Percentiles rank a stretch among this genome's conserved stretches.
phyloP scores from a whole-genome alignment of 2,329 filamentous ascomycete species.

The Pseudocercospora musae region DNA sequence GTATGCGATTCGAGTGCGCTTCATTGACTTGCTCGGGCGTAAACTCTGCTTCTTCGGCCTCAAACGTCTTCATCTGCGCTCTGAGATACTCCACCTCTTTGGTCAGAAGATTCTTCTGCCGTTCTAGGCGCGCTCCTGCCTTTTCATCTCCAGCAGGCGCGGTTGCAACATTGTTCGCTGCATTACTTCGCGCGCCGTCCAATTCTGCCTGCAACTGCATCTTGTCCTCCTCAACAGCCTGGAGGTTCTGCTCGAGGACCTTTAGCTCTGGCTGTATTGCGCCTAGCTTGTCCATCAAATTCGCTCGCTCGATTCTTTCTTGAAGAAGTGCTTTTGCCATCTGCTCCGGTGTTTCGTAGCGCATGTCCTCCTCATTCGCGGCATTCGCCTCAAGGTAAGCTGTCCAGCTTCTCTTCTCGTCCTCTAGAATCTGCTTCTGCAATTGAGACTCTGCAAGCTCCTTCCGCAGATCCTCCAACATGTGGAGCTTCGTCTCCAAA shows the following conservation, averaged over 20 bases:
- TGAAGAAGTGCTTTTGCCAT: slow-evolving; percentile 80
- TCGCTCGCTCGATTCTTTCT: slow-evolving; percentile 74
- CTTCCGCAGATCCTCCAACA: slow-evolving; percentile 68
- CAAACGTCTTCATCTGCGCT: slow-evolving; percentile 81
- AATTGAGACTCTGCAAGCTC: slow-evolving; percentile 77
- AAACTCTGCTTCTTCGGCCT: slow-evolving; percentile 84
- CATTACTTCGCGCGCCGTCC: slow-evolving; percentile 60
- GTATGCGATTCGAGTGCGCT: slow-evolving; percentile 68
- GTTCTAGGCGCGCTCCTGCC: slow-evolving; percentile 70
- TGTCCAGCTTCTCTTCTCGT: slow-evolving; percentile 83
- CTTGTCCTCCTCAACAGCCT: slow-evolving; percentile 68
- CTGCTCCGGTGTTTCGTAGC: slow-evolving; percentile 84
- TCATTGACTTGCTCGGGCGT: slow-evolving; percentile 76
- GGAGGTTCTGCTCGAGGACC: slow-evolving; percentile 73
- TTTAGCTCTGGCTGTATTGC: slow-evolving; percentile 72
- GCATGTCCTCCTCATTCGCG: slow-evolving; percentile 57
- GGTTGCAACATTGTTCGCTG: slow-evolving; percentile 31
- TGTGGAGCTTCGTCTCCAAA: slow-evolving; percentile 71
- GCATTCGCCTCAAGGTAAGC: slow-evolving; percentile 73
- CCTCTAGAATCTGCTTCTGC: slow-evolving; percentile 81
- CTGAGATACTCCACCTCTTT: slow-evolving; percentile 95
- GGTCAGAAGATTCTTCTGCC: slow-evolving; percentile 77
- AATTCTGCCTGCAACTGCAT: slow-evolving; percentile 63
- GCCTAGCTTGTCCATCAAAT: slow-evolving; percentile 77
- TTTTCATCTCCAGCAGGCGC: slow-evolving; percentile 58